phyloP scores from a whole-genome alignment of 2,329 filamentous ascomycete genomes.

The Truncatella angustata region DNA sequence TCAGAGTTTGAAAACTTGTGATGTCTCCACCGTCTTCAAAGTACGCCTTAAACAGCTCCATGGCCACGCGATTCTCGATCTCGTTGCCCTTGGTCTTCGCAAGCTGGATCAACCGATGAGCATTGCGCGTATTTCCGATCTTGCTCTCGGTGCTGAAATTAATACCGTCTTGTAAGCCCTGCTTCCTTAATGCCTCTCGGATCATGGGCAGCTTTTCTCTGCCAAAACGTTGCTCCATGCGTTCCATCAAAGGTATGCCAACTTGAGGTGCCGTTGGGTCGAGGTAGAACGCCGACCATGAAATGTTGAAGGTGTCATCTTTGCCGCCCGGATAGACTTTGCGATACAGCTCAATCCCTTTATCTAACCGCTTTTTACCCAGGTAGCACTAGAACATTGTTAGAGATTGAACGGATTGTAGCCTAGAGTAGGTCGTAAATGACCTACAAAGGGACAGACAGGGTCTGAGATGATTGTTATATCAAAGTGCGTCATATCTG shows the following conservation, averaged over 20 bases:
- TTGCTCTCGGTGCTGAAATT: slow-evolving; percentile 69
- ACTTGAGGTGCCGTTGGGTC: slow-evolving; percentile 58
- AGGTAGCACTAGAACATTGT: slow-evolving; percentile 64
- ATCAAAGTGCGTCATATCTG: slow-evolving; percentile 58
- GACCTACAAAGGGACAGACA: slow-evolving; percentile 53
- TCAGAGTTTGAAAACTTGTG: slow-evolving; percentile 46
- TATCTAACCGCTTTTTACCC: slow-evolving; percentile 72
- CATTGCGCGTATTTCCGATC: slow-evolving; percentile 75
- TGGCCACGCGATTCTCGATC: slow-evolving; percentile 55
- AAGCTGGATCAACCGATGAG: slow-evolving; percentile 73
- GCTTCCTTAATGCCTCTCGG: slow-evolving; percentile 50
- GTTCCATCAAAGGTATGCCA: slow-evolving; percentile 44
- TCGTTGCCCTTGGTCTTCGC: slow-evolving; percentile 51
- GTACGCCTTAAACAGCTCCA: slow-evolving; percentile 57
- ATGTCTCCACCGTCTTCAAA: slow-evolving; percentile 60
- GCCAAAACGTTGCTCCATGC: slow-evolving; percentile 66
- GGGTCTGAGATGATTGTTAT: slow-evolving; percentile 66
- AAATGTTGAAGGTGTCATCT: slow-evolving; percentile 68
- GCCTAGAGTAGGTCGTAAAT: neutral
- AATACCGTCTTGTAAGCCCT: slow-evolving; percentile 68
- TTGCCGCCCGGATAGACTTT: slow-evolving; percentile 55
- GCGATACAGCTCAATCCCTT: slow-evolving; percentile 67
- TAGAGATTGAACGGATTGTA: slow-evolving; percentile 1
- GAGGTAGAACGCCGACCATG: slow-evolving; percentile 80
- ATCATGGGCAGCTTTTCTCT: slow-evolving; percentile 57